Evolutionary conservation across 768 basidiomycete genomes (phyloP), one percentile per base, ranked within the genome.

Genomic region (Calocybe gangraenosa): DNA sequence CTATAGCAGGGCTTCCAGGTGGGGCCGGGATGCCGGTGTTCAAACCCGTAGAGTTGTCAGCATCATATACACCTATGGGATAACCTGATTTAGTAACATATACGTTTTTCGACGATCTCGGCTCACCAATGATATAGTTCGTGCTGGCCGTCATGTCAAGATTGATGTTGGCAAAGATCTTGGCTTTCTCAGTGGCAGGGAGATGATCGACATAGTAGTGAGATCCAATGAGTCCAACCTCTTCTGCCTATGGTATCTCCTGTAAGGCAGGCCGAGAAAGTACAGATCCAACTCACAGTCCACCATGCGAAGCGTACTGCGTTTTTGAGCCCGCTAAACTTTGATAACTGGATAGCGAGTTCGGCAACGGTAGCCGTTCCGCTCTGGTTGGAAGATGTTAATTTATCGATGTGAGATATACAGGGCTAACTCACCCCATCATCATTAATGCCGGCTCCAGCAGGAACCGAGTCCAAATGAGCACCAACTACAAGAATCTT

Each of bases 91-190:
- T 28, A 28, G 11, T 28, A 28, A 28, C 25, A 28, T 11, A 28
- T 28, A 6, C 25, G 25, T 11, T 6, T 28, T 11, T 28, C 25
- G 11, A 5, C 11, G 25, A 28, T 11, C 21, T 15, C 6, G 13
- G 18, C 43, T 40, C 14, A 44, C 45, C 46, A n/a, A 48, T 48
- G 20, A 52, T 48, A 25, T 52, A 58, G 44, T 65, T 65, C 32
- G 62, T 58, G 9, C 62, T 63, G n/a, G 64, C 64, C 23, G 61
- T 57, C 64, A 65, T 65, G 47, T 65, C 64, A 43, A 65, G 60
- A 55, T 65, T 64, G 51, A 64, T 61, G 48, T 65, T 63, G 15
- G 63, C 58, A n/a, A 60, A 61, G 20, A 64, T 59, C 40, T 63
- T 63, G 11, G 52, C 38, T 7, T 52, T 52, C 38, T 64, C 60